phyloP scores from a whole-genome alignment of 371 early-diverging fungal species.

The Mortierella sp. region DNA sequence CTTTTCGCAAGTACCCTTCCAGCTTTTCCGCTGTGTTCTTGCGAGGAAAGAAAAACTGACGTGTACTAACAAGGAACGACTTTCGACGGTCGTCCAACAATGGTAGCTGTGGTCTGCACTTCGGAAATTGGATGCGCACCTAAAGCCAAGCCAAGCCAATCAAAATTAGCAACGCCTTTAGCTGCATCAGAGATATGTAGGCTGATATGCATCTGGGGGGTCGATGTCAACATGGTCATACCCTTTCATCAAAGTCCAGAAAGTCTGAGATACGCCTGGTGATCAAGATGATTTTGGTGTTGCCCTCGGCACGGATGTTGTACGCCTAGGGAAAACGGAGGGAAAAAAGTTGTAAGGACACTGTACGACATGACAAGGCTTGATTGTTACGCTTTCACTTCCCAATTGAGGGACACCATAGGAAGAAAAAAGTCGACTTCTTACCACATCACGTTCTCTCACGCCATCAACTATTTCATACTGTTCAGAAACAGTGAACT shows the following conservation, averaged over 20 bases:
- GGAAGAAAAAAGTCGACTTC: too few species aligned
- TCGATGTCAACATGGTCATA: too few species aligned
- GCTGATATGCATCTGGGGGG: too few species aligned
- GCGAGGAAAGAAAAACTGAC: constrained; percentile 57
- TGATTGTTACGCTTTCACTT: neutral
- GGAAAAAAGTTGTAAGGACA: neutral
- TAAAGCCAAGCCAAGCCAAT: neutral
- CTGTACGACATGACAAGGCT: too few species aligned
- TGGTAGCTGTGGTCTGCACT: constrained; percentile 53
- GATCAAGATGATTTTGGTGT: constrained; percentile 57
- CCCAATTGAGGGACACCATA: neutral
- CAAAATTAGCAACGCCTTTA: neutral
- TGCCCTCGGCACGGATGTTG: constrained; percentile 65
- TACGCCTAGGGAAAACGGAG: constrained; percentile 56
- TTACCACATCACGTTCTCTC: constrained; percentile 50
- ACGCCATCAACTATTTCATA: constrained; percentile 24
- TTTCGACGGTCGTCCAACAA: constrained; percentile 45
- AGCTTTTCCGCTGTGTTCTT: constrained; percentile 54
- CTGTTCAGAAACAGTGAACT: constrained; percentile 40
- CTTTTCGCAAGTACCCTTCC: constrained; percentile 51
- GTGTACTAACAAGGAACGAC: constrained; percentile 49
- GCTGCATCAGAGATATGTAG: neutral
- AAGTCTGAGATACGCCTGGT: constrained; percentile 70
- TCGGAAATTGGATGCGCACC: constrained; percentile 50
- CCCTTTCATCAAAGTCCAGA: constrained; percentile 68